phyloP scores from a whole-genome alignment of 2,329 filamentous ascomycete genomes.

The Fusarium kyushuense region DNA sequence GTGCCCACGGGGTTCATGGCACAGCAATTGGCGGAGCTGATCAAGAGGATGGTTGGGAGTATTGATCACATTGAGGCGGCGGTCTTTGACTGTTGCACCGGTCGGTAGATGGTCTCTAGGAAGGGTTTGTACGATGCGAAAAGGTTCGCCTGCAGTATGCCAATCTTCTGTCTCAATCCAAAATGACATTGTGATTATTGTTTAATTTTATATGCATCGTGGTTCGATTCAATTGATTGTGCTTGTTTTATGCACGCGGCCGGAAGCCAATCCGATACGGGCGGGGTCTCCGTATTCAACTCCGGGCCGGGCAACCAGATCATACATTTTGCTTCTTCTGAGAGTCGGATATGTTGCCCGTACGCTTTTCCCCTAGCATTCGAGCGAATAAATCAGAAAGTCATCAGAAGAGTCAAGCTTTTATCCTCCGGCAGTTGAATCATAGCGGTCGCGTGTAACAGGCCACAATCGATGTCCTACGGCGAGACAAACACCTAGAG shows the following conservation, averaged over 20 bases:
- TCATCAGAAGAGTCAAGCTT: background rate
- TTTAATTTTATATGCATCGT: background rate
- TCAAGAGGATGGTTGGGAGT: constrained; percentile 20
- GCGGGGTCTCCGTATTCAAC: background rate
- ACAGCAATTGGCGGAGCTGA: constrained; percentile 29
- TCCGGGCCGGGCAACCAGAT: background rate
- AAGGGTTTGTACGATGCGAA: constrained; percentile 40
- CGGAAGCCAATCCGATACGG: constrained; percentile 7
- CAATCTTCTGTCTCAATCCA: constrained; percentile 47
- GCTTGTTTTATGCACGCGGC: background rate
- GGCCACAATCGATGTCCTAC: background rate
- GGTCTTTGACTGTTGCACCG: constrained; percentile 14
- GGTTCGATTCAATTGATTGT: background rate
- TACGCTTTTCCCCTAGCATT: background rate
- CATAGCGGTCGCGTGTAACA: constrained; percentile 9
- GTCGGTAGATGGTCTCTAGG: constrained; percentile 12
- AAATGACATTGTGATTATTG: constrained; percentile 12
- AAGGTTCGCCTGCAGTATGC: constrained; percentile 46
- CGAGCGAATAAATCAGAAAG: background rate
- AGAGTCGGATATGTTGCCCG: background rate
- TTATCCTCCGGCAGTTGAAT: constrained; percentile 26
- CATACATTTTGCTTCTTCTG: background rate
- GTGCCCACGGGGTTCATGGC: constrained; percentile 35
- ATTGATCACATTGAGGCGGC: constrained; percentile 3
- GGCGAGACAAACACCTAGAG: background rate